Base-by-base conservation (phyloP, 768 basidiomycete genomes). In the Termitomyces sp. region DNA sequence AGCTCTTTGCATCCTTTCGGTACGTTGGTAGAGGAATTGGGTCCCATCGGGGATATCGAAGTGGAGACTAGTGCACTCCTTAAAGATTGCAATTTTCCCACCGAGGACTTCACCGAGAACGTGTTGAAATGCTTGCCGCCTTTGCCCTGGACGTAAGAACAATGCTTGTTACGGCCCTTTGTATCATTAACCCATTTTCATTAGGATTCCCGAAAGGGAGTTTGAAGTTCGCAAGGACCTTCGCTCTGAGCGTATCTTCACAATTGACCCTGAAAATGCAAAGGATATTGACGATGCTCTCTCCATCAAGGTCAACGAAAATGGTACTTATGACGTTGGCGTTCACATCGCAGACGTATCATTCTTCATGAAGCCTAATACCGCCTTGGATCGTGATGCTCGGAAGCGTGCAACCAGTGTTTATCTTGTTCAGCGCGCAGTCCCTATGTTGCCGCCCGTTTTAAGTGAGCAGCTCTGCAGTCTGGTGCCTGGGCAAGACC, bases 41-140 rank as follows among this genome's bases (percentile, higher is more conserved):
- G 97, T 49, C 90, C 95, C 20, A 99, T 99, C 63, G 97, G 97
- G n/a, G 93, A 99, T 66, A 88, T 96, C 56, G 95, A 98, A 74
- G 95, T 97, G 8, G 97, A 99, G 76, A 98, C 96, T 5, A 96
- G 93, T 63, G 97, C 97, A 8, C 79, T 99, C 62, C 81, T 99
- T 65, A 98, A 98, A 74, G 97, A 99, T 73, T 98, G 95, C 81
- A 98, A 98, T 76, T 98, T 98, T 87, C 94, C 96, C 2, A 92
- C 94, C 0, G 95, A 96, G 73, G 97, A 98, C 64, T 99, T 99
- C 75, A 86, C 89, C 9, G 97, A 99, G 51, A 91, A 91, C 68
- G 95, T 98, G 29, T 70, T 94, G 64, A 98, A 98, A 74, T 98
- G 97, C 71, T 77, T 98, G 31, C 97, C 97, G 52, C 97, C 97